phyloP scores from a whole-genome alignment of 371 early-diverging fungal genomes.

The Mortierella polycephala region DNA sequence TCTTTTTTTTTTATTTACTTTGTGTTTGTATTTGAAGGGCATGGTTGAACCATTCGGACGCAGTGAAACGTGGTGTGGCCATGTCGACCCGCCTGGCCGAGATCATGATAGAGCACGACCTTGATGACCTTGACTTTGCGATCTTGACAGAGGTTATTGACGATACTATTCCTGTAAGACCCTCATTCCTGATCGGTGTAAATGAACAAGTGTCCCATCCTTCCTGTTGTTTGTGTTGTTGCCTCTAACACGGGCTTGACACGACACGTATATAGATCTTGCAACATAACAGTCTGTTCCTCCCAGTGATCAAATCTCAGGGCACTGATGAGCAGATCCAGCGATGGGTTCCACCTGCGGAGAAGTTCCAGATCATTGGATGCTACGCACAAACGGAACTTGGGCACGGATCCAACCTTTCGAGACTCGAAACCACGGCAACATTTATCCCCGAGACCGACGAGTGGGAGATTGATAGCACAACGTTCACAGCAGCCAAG shows the following conservation, averaged over 20 bases:
- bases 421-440: conserved; percentile 92
- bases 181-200: too few relatives aligned
- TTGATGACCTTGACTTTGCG: conserved; percentile 50
- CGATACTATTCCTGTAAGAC: conserved; percentile 39
- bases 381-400: conserved; percentile 88
- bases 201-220: not conserved
- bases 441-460: conserved; percentile 83
- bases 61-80: conserved; percentile 53
- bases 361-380: conserved; percentile 81
- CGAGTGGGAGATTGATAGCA: conserved; percentile 88
- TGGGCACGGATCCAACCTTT: conserved; percentile 73
- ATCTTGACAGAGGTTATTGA: conserved; percentile 42
- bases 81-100: conserved; percentile 51
- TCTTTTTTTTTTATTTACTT: too few relatives aligned
- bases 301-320: conserved; percentile 81
- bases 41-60: conserved; percentile 52
- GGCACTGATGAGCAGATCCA: conserved; percentile 83
- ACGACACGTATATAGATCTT: conserved; percentile 13
- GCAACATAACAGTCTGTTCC: conserved; percentile 71
- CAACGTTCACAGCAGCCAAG: conserved; percentile 77
- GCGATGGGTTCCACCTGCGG: conserved; percentile 77
- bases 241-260: too few relatives aligned
- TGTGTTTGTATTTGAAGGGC: conserved; percentile 14
- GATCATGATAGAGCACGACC: conserved; percentile 51
- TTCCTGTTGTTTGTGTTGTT: not conserved